A percentile compares a stretch with the other conserved stretches of the same genome.
Conservation (phyloP, 129 eudicot species). For the Escallonia herrerae region DNA sequence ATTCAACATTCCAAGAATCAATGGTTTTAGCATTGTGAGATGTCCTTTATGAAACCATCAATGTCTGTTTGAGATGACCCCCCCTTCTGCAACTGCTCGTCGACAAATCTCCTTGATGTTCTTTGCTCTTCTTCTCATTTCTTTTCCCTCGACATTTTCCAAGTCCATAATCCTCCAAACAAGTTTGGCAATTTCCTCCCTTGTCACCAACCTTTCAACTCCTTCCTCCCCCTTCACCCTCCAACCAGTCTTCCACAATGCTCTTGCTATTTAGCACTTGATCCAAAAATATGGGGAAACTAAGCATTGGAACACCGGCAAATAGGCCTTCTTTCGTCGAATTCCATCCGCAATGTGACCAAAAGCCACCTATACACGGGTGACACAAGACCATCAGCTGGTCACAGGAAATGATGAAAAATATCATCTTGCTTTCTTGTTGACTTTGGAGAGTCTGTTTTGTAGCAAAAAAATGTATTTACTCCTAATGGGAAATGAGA, state of each 20-base stretch:
- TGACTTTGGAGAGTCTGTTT: no score
- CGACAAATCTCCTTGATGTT: constrained; percentile 28
- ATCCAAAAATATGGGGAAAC: constrained; percentile 56
- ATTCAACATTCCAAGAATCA: no score
- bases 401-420: constrained; percentile 22
- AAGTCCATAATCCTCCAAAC: constrained; percentile 55
- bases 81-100: constrained; percentile 32
- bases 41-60: constrained; percentile 36
- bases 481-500: no score
- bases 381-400: constrained; percentile 66
- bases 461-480: no score
- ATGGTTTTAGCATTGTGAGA: constrained; percentile 2
- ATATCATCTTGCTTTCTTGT: no score
- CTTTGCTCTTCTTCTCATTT: constrained; percentile 33
- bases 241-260: constrained; percentile 65
- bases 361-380: constrained; percentile 59
- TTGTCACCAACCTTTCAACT: constrained; percentile 24
- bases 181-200: constrained; percentile 33
- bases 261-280: constrained; percentile 54
- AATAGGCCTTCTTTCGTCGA: constrained; percentile 59
- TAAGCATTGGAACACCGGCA: constrained; percentile 56
- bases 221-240: constrained; percentile 22
- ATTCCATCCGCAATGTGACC: constrained; percentile 93
- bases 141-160: constrained; percentile 42
- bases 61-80: constrained; percentile 44